Conservation (phyloP, 495 filamentous ascomycete species). For the Friedmanniomyces simplex region DNA sequence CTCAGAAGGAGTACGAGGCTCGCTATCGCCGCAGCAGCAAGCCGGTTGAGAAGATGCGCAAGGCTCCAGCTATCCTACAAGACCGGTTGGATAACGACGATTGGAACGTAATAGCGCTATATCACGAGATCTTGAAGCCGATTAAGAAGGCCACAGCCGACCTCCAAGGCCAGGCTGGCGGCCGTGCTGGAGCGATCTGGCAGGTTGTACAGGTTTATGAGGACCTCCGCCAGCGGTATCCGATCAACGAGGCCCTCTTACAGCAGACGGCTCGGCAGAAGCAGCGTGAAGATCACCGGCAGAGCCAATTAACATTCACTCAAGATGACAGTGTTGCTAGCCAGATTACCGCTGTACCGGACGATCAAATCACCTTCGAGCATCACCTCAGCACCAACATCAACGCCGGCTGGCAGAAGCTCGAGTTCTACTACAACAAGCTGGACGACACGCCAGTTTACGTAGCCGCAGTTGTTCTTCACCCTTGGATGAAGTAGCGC, state of each 20-base stretch:
- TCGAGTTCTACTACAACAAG: slow-evolving; percentile 5
- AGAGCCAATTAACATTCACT: not conserved
- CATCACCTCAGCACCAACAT: slow-evolving; percentile 8
- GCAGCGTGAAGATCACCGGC: not conserved
- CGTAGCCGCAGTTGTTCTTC: slow-evolving; percentile 5
- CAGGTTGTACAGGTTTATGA: not conserved
- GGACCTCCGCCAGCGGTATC: slow-evolving; percentile 2
- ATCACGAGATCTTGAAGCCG: slow-evolving; percentile 10
- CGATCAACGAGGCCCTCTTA: not conserved
- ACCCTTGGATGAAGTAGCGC: slow-evolving; percentile 2
- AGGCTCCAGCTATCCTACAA: slow-evolving; percentile 3
- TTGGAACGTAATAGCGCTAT: slow-evolving; percentile 5
- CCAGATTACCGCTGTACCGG: not conserved
- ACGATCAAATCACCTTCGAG: not conserved
- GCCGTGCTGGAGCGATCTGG: slow-evolving; percentile 2
- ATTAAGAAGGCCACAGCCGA: slow-evolving; percentile 4
- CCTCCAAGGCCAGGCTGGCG: slow-evolving; percentile 11
- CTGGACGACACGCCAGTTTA: slow-evolving; percentile 6
- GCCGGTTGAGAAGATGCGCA: not conserved
- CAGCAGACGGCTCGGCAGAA: not conserved
- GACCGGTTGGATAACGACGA: slow-evolving; percentile 4
- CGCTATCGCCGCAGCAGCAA: not conserved
- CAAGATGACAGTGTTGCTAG: not conserved
- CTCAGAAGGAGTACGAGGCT: not conserved
- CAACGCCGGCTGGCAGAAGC: slow-evolving; percentile 9